Evolutionary conservation across 192 early-diverging fungal species (phyloP).

Genomic region (Entomortierella chlamydospora): DNA sequence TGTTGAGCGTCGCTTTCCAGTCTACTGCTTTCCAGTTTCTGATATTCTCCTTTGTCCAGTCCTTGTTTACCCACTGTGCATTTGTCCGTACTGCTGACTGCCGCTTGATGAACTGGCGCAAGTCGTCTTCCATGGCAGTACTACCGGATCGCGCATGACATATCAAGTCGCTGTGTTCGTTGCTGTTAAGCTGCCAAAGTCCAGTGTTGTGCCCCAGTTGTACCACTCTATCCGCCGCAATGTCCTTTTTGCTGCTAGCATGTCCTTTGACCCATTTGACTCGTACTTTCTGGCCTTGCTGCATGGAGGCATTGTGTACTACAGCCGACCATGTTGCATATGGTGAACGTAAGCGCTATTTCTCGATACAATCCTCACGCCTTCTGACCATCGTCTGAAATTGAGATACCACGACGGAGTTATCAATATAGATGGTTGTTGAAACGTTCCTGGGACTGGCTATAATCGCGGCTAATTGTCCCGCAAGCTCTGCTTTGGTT

Average conservation of each 20-base stretch:
- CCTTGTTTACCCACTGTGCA: neutral
- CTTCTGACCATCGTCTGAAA: neutral
- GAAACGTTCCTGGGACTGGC: neutral
- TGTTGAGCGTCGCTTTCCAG: neutral
- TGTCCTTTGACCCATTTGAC: constrained; percentile 15
- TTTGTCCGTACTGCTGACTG: constrained; percentile 16
- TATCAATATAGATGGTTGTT: constrained; percentile 1
- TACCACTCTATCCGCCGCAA: neutral
- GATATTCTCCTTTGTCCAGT: constrained; percentile 6
- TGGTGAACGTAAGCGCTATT: neutral
- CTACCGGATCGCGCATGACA: constrained; percentile 2
- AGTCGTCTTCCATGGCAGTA: neutral
- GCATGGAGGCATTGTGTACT: constrained; percentile 1
- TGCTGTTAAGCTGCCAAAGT: neutral
- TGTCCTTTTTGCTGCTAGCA: neutral
- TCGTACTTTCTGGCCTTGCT: constrained; percentile 1
- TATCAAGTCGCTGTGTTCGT: neutral
- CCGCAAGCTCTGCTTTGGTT: constrained; percentile 1
- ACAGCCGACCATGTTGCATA: constrained; percentile 18
- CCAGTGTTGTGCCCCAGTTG: too few relatives aligned
- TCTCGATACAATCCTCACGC: neutral
- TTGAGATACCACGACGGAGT: constrained; percentile 14
- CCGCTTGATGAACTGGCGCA: neutral
- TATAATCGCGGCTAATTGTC: neutral
- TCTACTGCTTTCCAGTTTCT: constrained; percentile 10